These are phyloP conservation scores for Beauveria medogensis DNA, from an alignment of 2,329 filamentous ascomycete species.

Conservation along the genomic window DNA sequence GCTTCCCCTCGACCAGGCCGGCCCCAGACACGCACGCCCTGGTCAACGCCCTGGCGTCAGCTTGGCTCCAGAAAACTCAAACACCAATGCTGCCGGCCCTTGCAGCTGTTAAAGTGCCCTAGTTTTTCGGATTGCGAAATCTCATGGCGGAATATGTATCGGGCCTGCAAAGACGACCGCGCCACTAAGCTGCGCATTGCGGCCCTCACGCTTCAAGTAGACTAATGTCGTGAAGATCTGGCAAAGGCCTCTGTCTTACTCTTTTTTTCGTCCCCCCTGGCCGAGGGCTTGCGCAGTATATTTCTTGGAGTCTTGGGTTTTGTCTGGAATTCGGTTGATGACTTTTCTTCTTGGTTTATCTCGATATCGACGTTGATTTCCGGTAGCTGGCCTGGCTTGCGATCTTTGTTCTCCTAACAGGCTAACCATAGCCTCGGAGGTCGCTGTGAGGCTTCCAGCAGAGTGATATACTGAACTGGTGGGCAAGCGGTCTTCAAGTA, in stretches of 20 bases:
- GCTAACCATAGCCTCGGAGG: neutral
- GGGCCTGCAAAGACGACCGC: neutral
- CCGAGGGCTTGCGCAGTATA: constrained; percentile 24
- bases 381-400: constrained; percentile 1
- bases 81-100: constrained; percentile 47
- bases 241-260: neutral
- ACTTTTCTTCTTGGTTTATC: constrained; percentile 20
- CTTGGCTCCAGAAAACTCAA: constrained; percentile 47
- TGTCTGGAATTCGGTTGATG: constrained; percentile 29
- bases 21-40: constrained; percentile 74
- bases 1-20: constrained; percentile 88
- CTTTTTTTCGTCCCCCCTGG: constrained; percentile 16
- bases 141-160: neutral
- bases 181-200: neutral
- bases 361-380: constrained; percentile 14
- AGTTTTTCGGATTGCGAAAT: neutral
- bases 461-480: constrained; percentile 3
- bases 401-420: neutral
- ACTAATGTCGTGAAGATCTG: constrained; percentile 8
- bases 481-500: neutral
- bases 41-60: constrained; percentile 53
- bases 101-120: constrained; percentile 43
- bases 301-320: constrained; percentile 34
- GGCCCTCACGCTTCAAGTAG: neutral
- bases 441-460: neutral